A percentile compares a stretch with the other conserved stretches of the same genome.
Evolutionary conservation across 495 filamentous ascomycete genomes (phyloP).

Genomic region (Chaetomium tenue): DNA sequence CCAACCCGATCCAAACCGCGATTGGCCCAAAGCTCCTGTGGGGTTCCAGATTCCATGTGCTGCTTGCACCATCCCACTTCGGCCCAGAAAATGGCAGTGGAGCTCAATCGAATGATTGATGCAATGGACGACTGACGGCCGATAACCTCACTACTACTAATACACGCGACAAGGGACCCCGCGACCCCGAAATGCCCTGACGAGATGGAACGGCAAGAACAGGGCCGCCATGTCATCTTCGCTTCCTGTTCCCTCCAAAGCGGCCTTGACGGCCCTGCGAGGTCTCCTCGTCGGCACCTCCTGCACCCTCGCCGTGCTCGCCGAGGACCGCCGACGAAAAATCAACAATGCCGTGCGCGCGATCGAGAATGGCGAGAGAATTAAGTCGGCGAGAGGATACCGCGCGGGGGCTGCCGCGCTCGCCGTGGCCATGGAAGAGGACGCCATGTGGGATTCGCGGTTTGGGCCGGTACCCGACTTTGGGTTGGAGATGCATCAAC

Average conservation of each 20-base stretch:
- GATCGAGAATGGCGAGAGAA: constrained; percentile 47
- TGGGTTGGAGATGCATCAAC: neutral
- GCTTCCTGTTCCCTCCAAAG: constrained; percentile 54
- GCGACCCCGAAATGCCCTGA: constrained; percentile 28
- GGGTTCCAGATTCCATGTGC: constrained; percentile 12
- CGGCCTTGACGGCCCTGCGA: constrained; percentile 52
- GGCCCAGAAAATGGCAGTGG: constrained; percentile 9
- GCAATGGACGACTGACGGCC: neutral
- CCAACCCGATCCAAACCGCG: neutral
- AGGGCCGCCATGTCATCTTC: constrained; percentile 40
- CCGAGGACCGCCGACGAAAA: constrained; percentile 54
- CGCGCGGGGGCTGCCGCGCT: constrained; percentile 32
- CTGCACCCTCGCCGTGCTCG: constrained; percentile 52
- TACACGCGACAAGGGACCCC: constrained; percentile 11
- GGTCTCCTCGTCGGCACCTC: constrained; percentile 53
- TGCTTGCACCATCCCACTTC: constrained; percentile 15
- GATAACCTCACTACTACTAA: neutral
- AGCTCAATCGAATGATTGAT: constrained; percentile 6
- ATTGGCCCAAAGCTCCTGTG: constrained; percentile 17
- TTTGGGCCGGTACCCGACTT: constrained; percentile 12
- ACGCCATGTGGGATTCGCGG: constrained; percentile 24
- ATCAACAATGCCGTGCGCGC: constrained; percentile 47
- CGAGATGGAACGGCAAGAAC: constrained; percentile 28
- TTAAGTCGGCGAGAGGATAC: constrained; percentile 46
- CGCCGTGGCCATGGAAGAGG: constrained; percentile 55